Conservation (phyloP, 2,329 filamentous ascomycete species). For the Ascochyta rabiei region DNA sequence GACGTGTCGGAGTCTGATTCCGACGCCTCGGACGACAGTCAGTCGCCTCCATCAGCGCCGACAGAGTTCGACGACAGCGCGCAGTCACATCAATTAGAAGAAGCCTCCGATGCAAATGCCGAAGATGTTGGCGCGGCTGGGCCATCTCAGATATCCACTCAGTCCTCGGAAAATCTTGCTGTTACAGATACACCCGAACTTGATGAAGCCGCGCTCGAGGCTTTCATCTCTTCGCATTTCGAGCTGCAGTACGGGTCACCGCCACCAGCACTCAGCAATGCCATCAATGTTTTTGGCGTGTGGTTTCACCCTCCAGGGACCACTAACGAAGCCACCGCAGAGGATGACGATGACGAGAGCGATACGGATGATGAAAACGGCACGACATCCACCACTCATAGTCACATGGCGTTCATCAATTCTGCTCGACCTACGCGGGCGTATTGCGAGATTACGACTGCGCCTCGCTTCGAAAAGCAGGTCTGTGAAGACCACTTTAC, state of each 20-base stretch:
- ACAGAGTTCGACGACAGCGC: background rate
- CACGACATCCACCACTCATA: conserved; percentile 1
- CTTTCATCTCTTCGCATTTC: too few relatives aligned
- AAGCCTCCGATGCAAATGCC: background rate
- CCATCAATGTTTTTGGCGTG: conserved; percentile 8
- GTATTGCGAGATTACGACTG: conserved; percentile 12
- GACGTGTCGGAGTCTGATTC: conserved; percentile 8
- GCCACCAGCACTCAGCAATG: background rate
- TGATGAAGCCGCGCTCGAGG: too few relatives aligned
- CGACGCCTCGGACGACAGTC: background rate
- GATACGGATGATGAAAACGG: conserved; percentile 5
- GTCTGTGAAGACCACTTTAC: background rate
- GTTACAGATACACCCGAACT: too few relatives aligned
- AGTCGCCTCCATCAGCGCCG: background rate
- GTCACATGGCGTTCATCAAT: background rate
- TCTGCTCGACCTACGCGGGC: conserved; percentile 1
- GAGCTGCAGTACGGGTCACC: background rate
- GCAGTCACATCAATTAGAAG: background rate
- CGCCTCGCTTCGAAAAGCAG: conserved; percentile 3
- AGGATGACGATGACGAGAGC: conserved; percentile 2
- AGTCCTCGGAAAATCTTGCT: too few relatives aligned
- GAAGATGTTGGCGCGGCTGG: background rate
- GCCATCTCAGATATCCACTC: background rate
- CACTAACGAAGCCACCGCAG: background rate
- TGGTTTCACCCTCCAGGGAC: conserved; percentile 10